phyloP scores from a whole-genome alignment of 768 basidiomycete species.

The Tulasnella sp. region DNA sequence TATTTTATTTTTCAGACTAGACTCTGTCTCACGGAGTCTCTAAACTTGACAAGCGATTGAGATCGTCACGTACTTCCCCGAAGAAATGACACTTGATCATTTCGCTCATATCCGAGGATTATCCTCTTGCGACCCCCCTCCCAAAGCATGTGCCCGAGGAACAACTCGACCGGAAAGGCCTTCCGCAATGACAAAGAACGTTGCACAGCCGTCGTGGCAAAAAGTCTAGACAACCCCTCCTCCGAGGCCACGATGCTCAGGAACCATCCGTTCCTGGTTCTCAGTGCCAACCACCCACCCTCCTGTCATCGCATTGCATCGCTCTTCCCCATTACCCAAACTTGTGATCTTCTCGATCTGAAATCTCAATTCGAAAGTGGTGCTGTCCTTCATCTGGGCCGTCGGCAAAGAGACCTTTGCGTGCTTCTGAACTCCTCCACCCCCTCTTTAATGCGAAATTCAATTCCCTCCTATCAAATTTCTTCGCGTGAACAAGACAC shows the following conservation, averaged over 20 bases:
- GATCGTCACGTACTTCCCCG: not conserved
- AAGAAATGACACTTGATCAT: not conserved
- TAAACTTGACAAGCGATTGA: not conserved
- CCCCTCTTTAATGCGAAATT: not conserved
- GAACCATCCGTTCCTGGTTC: not conserved
- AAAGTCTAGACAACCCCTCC: not conserved
- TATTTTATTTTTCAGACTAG: not conserved
- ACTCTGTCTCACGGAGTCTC: not conserved
- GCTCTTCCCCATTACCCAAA: not conserved
- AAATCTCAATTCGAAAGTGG: not conserved
- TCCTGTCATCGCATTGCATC: not conserved
- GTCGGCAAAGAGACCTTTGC: not conserved
- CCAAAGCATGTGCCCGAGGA: not conserved
- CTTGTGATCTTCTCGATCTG: not conserved
- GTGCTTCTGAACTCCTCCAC: not conserved
- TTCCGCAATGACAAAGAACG: not conserved
- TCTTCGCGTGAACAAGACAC: not conserved
- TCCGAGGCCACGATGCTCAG: not conserved
- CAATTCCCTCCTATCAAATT: slow-evolving; percentile 1
- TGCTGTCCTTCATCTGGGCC: not conserved
- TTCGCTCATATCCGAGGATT: not conserved
- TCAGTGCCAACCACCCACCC: not conserved
- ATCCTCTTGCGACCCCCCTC: not conserved
- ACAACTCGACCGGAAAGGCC: not conserved
- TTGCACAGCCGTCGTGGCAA: slow-evolving; percentile 1